Conservation (phyloP, 192 early-diverging fungal species). For the Geranomyces michiganensis region DNA sequence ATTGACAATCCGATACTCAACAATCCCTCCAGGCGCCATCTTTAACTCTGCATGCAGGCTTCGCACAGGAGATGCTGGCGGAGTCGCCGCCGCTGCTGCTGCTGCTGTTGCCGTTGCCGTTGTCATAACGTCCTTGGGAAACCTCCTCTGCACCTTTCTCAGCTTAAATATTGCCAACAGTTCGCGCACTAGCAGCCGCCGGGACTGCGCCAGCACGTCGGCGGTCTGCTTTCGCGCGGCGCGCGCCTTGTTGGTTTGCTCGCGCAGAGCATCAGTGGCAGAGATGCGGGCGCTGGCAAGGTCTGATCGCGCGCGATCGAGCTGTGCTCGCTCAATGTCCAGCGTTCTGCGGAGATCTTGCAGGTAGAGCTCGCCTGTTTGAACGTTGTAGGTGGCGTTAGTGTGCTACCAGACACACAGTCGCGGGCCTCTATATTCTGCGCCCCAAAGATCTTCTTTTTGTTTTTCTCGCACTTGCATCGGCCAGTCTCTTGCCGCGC, state of each 20-base stretch:
- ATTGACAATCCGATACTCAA: slow-evolving; percentile 54
- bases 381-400: background rate
- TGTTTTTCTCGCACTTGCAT: no score
- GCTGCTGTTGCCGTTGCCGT: background rate
- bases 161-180: slow-evolving; percentile 46
- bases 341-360: slow-evolving; percentile 6
- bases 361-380: background rate
- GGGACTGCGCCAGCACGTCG: slow-evolving; percentile 28
- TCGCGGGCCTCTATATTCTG: background rate
- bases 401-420: no score
- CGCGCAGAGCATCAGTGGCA: background rate
- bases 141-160: slow-evolving; percentile 35
- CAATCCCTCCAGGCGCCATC: slow-evolving; percentile 5
- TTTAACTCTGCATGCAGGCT: background rate
- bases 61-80: background rate
- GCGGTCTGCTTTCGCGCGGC: slow-evolving; percentile 8
- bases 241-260: background rate
- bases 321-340: background rate
- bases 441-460: background rate
- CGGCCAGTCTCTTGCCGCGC: background rate
- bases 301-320: background rate
- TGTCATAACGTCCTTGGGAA: slow-evolving; percentile 4
- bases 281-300: background rate
- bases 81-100: background rate
- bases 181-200: slow-evolving; percentile 44